Percentiles rank a stretch among this genome's conserved stretches.
Evolutionary conservation across 352 stramenopile genomes (phyloP).

Genomic region (Phytophthora niederhauseri): DNA sequence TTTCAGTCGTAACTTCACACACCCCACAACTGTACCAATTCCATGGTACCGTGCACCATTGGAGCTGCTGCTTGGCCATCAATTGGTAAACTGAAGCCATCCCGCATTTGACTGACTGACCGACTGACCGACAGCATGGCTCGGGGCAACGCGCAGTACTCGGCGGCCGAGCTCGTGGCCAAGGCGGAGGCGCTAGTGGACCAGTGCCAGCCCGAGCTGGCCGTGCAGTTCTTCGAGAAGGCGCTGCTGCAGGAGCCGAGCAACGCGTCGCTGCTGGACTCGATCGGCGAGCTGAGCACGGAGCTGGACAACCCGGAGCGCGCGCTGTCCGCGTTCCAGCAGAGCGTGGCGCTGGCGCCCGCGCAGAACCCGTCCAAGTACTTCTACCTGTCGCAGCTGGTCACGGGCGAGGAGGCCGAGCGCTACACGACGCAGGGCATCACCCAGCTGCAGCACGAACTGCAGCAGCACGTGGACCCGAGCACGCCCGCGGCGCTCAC

Average conservation of each 20-base stretch:
- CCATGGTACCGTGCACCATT: background rate
- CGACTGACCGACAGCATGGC: constrained; percentile 25
- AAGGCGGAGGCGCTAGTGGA: constrained; percentile 88
- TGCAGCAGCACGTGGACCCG: constrained; percentile 48
- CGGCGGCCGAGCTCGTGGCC: constrained; percentile 73
- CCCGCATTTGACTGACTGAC: background rate
- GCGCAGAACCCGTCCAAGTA: constrained; percentile 83
- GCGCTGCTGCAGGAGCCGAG: constrained; percentile 69
- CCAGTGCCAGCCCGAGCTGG: constrained; percentile 84
- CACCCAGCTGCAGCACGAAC: constrained; percentile 61
- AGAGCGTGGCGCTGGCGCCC: constrained; percentile 71
- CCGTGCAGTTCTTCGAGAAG: constrained; percentile 86
- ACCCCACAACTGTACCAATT: background rate
- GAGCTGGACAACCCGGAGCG: constrained; percentile 85
- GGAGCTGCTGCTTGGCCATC: constrained; percentile 25
- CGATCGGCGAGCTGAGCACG: constrained; percentile 80
- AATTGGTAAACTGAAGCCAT: constrained; percentile 17
- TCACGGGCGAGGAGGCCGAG: constrained; percentile 73
- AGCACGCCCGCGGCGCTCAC: constrained; percentile 57
- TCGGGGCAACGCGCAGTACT: constrained; percentile 45
- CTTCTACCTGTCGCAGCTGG: constrained; percentile 87
- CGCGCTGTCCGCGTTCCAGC: constrained; percentile 70
- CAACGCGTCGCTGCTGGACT: constrained; percentile 77
- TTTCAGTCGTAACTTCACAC: background rate
- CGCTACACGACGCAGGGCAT: constrained; percentile 77